These are phyloP conservation scores for Leccinum pallidistipes DNA, from an alignment of 1,284 basidiomycete species.

Conservation along the genomic window DNA sequence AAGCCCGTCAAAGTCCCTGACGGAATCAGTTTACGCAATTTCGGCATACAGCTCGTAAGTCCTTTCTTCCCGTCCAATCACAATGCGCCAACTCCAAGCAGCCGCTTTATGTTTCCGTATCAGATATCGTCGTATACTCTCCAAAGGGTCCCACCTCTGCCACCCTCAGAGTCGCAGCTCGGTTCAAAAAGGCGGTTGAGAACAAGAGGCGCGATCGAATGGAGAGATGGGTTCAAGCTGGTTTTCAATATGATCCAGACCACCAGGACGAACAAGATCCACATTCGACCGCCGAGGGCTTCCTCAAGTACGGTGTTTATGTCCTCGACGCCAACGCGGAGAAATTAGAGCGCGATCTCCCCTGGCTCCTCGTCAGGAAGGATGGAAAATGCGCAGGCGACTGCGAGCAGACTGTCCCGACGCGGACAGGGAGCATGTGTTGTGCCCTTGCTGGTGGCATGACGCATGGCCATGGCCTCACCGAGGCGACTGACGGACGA, in stretches of 20 bases:
- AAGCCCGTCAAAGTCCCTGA: conserved; percentile 67
- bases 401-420: conserved; percentile 14
- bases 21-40: conserved; percentile 76
- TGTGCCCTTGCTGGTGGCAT: conserved; percentile 1
- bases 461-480: conserved; percentile 23
- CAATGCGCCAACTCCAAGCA: conserved; percentile 15
- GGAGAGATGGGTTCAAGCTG: conserved; percentile 25
- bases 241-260: conserved; percentile 12
- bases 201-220: conserved; percentile 39
- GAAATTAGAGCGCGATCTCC: conserved; percentile 31
- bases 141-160: conserved; percentile 45
- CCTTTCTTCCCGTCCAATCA: background rate
- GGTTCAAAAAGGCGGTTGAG: conserved; percentile 42
- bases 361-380: conserved; percentile 31
- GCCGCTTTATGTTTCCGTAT: conserved; percentile 63
- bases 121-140: conserved; percentile 65
- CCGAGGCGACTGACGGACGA: conserved; percentile 22
- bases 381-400: conserved; percentile 27
- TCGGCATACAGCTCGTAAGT: conserved; percentile 81
- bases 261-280: conserved; percentile 16
- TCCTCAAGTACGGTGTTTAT: conserved; percentile 63
- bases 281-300: conserved; percentile 31
- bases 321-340: conserved; percentile 47
- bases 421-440: background rate
- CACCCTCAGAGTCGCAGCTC: conserved; percentile 39